These are phyloP conservation scores for Kregervanrija pseudodelftensis DNA, from an alignment of 805 yeast genomes.

Conservation along the genomic window DNA sequence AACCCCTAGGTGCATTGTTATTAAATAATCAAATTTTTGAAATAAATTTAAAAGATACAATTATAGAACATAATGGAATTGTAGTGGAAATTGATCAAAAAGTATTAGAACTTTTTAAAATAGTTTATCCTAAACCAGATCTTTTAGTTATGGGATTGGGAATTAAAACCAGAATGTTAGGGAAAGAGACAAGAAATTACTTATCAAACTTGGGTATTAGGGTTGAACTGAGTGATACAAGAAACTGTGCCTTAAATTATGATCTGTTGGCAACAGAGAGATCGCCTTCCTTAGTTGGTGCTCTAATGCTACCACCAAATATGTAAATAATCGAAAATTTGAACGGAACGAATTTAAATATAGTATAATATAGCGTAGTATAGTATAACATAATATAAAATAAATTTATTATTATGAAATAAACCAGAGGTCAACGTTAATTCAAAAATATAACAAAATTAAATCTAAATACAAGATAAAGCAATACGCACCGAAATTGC, in stretches of 20 bases:
- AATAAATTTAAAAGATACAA: slow-evolving; percentile 35
- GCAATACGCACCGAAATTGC: background rate
- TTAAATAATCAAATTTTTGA: slow-evolving; percentile 56
- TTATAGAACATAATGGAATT: slow-evolving; percentile 19
- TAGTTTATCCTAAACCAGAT: slow-evolving; percentile 72
- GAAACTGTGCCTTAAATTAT: slow-evolving; percentile 60
- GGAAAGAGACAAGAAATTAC: slow-evolving; percentile 42
- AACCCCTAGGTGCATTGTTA: slow-evolving; percentile 40
- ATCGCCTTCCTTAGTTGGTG: slow-evolving; percentile 61
- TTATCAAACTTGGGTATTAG: slow-evolving; percentile 60
- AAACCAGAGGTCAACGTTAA: too few species aligned
- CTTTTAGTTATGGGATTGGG: slow-evolving; percentile 69
- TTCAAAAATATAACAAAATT: too few species aligned
- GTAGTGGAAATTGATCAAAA: slow-evolving; percentile 36
- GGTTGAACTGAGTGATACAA: slow-evolving; percentile 59
- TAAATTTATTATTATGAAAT: slow-evolving; percentile 25
- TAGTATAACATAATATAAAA: too few species aligned
- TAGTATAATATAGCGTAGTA: background rate
- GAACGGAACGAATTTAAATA: background rate
- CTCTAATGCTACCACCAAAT: slow-evolving; percentile 64
- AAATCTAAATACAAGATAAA: background rate
- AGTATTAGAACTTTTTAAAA: slow-evolving; percentile 43
- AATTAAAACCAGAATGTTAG: slow-evolving; percentile 50
- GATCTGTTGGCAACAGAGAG: slow-evolving; percentile 77
- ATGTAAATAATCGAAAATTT: slow-evolving; percentile 24